Percentiles rank a stretch among this genome's conserved stretches.
phyloP scores from a whole-genome alignment of 148 eudicot genomes.

The Rhododendron ferrugineum region DNA sequence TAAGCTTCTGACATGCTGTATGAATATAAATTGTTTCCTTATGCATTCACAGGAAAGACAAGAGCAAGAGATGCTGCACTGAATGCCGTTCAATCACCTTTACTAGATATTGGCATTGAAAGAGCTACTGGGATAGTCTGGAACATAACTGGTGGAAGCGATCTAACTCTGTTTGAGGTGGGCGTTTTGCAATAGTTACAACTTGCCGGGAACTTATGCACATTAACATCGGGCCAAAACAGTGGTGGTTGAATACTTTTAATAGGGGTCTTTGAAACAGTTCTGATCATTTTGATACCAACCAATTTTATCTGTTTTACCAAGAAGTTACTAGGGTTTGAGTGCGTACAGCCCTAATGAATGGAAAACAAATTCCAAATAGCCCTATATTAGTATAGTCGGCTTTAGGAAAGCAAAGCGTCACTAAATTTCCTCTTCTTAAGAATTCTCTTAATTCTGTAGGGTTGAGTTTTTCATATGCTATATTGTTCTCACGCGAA shows the following conservation, averaged over 20 bases:
- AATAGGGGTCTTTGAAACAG: background rate
- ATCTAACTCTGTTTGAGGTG: slow-evolving; percentile 89
- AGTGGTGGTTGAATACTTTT: background rate
- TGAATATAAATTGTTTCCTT: background rate
- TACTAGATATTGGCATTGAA: slow-evolving; percentile 94
- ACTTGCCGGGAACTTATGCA: background rate
- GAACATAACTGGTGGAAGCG: slow-evolving; percentile 97
- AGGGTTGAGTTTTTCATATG: background rate
- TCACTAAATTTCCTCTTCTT: background rate
- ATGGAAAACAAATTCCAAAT: background rate
- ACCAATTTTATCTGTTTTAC: background rate
- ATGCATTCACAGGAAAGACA: slow-evolving; percentile 60
- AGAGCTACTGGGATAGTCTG: slow-evolving; percentile 99
- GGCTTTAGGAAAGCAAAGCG: background rate
- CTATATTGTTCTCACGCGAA: background rate
- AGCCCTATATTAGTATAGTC: background rate
- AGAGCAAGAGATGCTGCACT: slow-evolving; percentile 99
- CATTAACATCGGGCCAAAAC: background rate
- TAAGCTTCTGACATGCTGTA: background rate
- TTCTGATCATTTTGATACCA: background rate
- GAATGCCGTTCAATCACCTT: slow-evolving; percentile 94
- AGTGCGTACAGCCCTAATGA: background rate
- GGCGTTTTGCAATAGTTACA: background rate
- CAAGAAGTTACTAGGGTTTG: background rate
- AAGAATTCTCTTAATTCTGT: background rate